Base-by-base conservation (phyloP, 1,284 basidiomycete genomes). In the Rhodotorula sp. region DNA sequence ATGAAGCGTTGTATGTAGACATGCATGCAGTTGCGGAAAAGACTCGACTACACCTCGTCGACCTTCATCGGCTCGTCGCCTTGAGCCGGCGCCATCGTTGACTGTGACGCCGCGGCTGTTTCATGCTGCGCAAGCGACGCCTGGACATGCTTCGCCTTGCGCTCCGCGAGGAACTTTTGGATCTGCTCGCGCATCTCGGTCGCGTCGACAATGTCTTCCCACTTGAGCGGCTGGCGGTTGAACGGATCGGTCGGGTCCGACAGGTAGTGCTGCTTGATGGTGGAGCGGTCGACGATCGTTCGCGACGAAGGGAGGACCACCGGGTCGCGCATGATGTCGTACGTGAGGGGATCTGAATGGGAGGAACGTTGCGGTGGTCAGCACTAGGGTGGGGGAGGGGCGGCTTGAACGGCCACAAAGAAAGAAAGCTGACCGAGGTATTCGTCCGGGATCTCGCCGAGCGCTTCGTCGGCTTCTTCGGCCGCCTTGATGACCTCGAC, bases 361-460 rank as follows among this genome's bases (percentile, higher is more conserved):
- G 38, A 43, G 38, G 34, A 19, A 5, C 23, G 43, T 7, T 26
- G 3, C 34, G 8, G 8, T 8, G 23, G 15, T 49, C n/a, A 47
- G 34, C 34, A 34, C 5, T 8, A 7, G 34, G 34, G 34, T 34
- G 34, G 34, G 34, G 34, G 34, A 34, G 34, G 8, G 34, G 5
- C 48, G 56, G 43, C 52, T 6, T 45, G 5, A 2, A 21, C 43
- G 12, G 58, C 79, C 77, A 66, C 55, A 18, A n/a, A 26, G 52
- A 45, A 21, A n/a, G 23, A 50, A 4, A 28, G 38, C 79, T n/a
- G 75, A 93, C 93, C 93, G 67, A 95, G 81, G 85, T 90, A 99
- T 80, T 99, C 95, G 69, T 99, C 97, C 0, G 97, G 97, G 59
- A 97, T 84, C 49, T 99, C 95, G 50, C 93, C 91, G 66, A 94